Base-by-base conservation (phyloP, 2,329 filamentous ascomycete species). In the Bipolaris oryzae region DNA sequence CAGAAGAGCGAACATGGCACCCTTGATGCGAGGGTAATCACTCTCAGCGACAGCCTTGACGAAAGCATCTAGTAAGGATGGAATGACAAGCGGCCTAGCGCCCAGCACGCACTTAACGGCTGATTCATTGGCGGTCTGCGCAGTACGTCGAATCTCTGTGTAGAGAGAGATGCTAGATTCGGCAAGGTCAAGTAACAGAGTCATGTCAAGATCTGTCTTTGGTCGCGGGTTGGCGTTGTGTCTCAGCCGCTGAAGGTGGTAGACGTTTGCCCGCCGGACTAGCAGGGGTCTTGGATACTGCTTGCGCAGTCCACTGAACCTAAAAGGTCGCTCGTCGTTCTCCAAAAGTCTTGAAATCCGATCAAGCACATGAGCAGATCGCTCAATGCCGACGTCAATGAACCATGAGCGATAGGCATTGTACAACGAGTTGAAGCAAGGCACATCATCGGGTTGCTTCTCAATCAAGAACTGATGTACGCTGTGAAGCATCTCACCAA, bases 361-460 rank as follows among this genome's bases (percentile, higher is more conserved):
- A 74, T 99, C 95, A 9, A 98, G 81, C 1, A 96, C 91, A 74
- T 97, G 95, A 0, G 95, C 94, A 16, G 94, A 97, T 57, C 94
- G 85, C 77, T 99, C 95, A 58, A 97, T 96, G 16, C 96, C 95
- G 38, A 99, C 93, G 70, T 99, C 95, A 1, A 96, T 92, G 69
- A 99, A 98, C 92, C 93, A 99, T 7, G 91, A 95, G 41, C 92
- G 85, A 74, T 97, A 99, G 1, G 94, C 91, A 20, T 90, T 90
- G 76, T 96, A 99, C 2, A 99, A 79, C 0, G 93, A 87, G 21
- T 92, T 96, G 78, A 99, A 99, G 77, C 92, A 97, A 15, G 90
- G 87, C 0, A 99, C 95, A 73, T 99, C 95, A 71, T 99, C 95
- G 73, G 98, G 91, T 72, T 96, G 93, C 58, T 94, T 88, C 59